phyloP scores from a whole-genome alignment of 2,329 filamentous ascomycete genomes.

The Mycosphaerella sp. region DNA sequence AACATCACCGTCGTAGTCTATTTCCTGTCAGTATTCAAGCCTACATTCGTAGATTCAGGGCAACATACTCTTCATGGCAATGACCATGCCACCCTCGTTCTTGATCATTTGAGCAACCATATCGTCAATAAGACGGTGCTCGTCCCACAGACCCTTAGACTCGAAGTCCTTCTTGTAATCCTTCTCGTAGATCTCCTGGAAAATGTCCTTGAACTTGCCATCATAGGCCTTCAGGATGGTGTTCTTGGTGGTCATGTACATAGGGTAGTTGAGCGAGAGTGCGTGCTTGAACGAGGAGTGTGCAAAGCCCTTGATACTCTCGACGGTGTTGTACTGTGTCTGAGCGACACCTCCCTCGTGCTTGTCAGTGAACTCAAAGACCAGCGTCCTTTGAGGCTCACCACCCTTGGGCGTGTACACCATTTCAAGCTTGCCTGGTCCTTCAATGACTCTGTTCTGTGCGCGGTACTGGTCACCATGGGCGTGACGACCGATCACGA shows the following conservation, averaged over 20 bases:
- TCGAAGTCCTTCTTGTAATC: constrained; percentile 86
- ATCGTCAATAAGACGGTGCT: constrained; percentile 98
- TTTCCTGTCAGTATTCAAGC: constrained; percentile 16
- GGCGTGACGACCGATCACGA: constrained; percentile 97
- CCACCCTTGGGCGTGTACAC: constrained; percentile 82
- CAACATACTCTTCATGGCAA: constrained; percentile 89
- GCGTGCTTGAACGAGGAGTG: constrained; percentile 97
- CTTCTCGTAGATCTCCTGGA: constrained; percentile 90
- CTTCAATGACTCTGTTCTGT: constrained; percentile 78
- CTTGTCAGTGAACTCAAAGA: constrained; percentile 79
- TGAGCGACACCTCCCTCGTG: constrained; percentile 70
- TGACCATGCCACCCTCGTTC: constrained; percentile 91
- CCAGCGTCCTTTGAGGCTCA: constrained; percentile 76
- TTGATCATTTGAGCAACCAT: constrained; percentile 99
- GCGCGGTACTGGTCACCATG: constrained; percentile 99
- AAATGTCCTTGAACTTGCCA: constrained; percentile 98
- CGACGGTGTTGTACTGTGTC: constrained; percentile 97
- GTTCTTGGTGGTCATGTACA: constrained; percentile 99
- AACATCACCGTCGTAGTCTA: constrained; percentile 98
- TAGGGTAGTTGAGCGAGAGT: constrained; percentile 74
- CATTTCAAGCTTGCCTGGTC: constrained; percentile 84
- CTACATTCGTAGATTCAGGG: neutral
- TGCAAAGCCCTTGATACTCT: constrained; percentile 90
- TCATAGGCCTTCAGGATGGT: constrained; percentile 99
- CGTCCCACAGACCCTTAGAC: constrained; percentile 92